Base-by-base conservation (phyloP, 306 rosid genomes). In the Ormosia semicastrata region DNA sequence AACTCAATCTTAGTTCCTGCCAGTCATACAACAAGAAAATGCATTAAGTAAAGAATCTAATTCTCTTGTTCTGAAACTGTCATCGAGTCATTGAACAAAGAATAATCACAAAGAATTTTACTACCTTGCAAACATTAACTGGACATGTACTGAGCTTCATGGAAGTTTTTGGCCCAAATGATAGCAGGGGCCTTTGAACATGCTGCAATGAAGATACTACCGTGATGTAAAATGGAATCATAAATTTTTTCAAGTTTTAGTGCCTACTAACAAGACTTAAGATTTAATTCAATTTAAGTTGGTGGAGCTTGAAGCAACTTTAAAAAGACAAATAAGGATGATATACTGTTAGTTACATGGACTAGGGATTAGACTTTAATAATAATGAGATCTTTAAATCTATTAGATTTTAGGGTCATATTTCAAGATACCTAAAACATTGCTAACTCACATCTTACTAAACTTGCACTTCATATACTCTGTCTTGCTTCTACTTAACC, bases 121-220 rank as follows among this genome's bases (percentile, higher is more conserved):
- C 60, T 87, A 95, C 99, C 99, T 95, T 93, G 92, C 92, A 91
- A 76, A 95, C 97, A 29, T 82, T 87, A 47, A 89, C 84, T 10
- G 99, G 97, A 79, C 87, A 89, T 72, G 99, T 93, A 87, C 91
- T 87, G 66, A 95, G 95, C 91, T 89, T 92, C 89, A 91, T 79
- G 81, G 88, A 88, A 86, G 94, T 89, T 88, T 93, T 95, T 76
- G 98, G 98, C 85, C 98, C 98, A 87, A 95, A 95, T 50, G 98
- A 93, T 60, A 95, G 78, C 63, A 95, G 85, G 80, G 98, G 99
- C 73, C 98, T 87, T 82, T 93, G 98, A 83, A 95, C 95, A 86
- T 95, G 97, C 99, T 95, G 94, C 88, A 87, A 65, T 62, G 53
- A 52, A 85, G 66, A 86, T 47, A 76, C 14, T 13, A 72, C 59